A percentile compares a stretch with the other conserved stretches of the same genome.
These are phyloP conservation scores for Hippophae rhamnoides DNA, from an alignment of 306 rosid species.

Conservation along the genomic window DNA sequence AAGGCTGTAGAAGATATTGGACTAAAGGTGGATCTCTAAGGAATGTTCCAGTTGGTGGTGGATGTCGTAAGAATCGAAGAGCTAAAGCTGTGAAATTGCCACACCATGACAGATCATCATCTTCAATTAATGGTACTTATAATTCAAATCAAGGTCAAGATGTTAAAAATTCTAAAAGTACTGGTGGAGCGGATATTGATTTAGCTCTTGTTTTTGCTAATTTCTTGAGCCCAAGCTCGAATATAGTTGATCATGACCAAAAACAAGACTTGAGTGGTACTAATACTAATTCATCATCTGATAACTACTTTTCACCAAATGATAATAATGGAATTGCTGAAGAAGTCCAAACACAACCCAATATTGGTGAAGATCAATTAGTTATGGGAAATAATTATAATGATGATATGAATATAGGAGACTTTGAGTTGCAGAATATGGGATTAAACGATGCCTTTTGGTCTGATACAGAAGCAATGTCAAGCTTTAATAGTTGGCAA, in stretches of 20 bases:
- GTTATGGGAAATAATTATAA: slow-evolving; percentile 2
- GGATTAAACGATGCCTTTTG: slow-evolving; percentile 15
- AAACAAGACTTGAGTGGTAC: no score
- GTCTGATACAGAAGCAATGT: slow-evolving; percentile 3
- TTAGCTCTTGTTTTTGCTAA: slow-evolving; percentile 68
- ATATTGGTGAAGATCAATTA: not conserved
- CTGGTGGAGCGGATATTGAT: slow-evolving; percentile 47
- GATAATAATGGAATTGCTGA: no score
- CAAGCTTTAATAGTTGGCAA: not conserved
- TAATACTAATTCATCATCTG: no score
- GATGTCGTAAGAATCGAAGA: slow-evolving; percentile 60
- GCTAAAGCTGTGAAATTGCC: slow-evolving; percentile 13
- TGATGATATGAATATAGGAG: slow-evolving; percentile 4
- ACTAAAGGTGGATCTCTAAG: slow-evolving; percentile 88
- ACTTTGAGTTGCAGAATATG: slow-evolving; percentile 33
- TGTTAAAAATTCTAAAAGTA: slow-evolving; percentile 15
- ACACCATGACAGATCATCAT: not conserved
- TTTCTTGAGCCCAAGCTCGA: slow-evolving; percentile 36
- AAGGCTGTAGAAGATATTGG: slow-evolving; percentile 84
- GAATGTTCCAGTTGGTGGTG: slow-evolving; percentile 79
- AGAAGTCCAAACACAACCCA: not conserved
- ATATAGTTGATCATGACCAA: no score
- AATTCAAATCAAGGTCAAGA: not conserved
- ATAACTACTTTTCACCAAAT: no score
- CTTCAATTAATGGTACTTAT: not conserved